phyloP scores from a whole-genome alignment of 257 asterid genomes.

The Cynanchum wilfordii region DNA sequence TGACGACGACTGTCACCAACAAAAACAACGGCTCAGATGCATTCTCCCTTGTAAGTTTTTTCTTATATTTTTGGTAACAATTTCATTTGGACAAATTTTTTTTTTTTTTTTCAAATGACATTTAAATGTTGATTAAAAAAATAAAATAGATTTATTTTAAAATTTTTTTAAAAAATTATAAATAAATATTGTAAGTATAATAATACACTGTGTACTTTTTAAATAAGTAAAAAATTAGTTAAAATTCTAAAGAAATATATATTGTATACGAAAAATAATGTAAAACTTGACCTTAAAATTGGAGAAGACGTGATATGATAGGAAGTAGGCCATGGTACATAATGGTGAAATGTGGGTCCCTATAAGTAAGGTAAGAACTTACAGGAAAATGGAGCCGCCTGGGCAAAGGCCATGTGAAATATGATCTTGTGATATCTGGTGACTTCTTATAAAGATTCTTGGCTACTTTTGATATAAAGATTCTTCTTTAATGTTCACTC shows the following conservation, averaged over 20 bases:
- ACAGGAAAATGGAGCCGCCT: constrained; percentile 3
- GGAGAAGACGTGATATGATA: constrained; percentile 7
- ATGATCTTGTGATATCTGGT: constrained; percentile 1
- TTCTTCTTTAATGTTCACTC: neutral
- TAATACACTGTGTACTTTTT: no score
- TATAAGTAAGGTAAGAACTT: neutral
- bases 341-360: neutral
- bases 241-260: neutral
- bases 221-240: no score
- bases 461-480: neutral
- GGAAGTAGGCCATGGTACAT: neutral
- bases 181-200: no score
- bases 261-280: neutral
- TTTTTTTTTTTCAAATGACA: no score
- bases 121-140: no score
- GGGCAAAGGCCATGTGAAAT: neutral
- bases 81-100: neutral
- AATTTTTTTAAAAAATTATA: no score
- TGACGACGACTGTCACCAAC: constrained; percentile 25
- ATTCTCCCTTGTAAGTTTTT: constrained; percentile 43
- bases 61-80: neutral
- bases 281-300: no score
- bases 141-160: no score
- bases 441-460: neutral
- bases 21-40: constrained; percentile 52